phyloP scores from a whole-genome alignment of 306 rosid genomes.

The Trichosanthes truncata region DNA sequence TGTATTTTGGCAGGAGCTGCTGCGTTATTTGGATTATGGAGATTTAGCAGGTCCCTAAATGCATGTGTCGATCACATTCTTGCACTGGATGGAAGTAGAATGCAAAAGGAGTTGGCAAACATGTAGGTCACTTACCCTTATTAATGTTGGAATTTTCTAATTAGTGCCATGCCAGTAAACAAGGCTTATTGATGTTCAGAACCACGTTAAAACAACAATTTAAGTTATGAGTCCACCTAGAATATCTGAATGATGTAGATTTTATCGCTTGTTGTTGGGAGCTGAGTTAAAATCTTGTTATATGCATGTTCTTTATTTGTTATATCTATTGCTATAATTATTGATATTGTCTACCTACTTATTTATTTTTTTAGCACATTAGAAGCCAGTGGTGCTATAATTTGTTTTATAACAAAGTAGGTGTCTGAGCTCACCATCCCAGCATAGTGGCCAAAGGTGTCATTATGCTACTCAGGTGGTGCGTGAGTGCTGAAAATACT shows the following conservation, averaged over 20 bases:
- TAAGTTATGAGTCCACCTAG: neutral
- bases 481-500: neutral
- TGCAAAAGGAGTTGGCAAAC: slow-evolving; percentile 69
- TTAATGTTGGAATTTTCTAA: slow-evolving; percentile 9
- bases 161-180: neutral
- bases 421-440: neutral
- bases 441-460: neutral
- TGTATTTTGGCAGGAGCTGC: slow-evolving; percentile 48
- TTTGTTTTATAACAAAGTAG: neutral
- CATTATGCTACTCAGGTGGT: neutral
- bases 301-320: neutral
- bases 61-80: slow-evolving; percentile 50
- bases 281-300: neutral
- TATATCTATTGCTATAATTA: neutral
- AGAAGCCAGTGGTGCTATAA: neutral
- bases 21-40: slow-evolving; percentile 35
- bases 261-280: neutral
- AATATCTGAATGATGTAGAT: neutral
- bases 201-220: neutral
- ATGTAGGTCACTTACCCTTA: slow-evolving; percentile 40
- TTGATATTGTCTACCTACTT: neutral
- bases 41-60: slow-evolving; percentile 26
- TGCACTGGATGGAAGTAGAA: slow-evolving; percentile 49
- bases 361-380: too few relatives aligned
- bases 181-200: slow-evolving; percentile 1